Evolutionary conservation across 805 yeast species (phyloP).

Genomic region (Yarrowia porcina): DNA sequence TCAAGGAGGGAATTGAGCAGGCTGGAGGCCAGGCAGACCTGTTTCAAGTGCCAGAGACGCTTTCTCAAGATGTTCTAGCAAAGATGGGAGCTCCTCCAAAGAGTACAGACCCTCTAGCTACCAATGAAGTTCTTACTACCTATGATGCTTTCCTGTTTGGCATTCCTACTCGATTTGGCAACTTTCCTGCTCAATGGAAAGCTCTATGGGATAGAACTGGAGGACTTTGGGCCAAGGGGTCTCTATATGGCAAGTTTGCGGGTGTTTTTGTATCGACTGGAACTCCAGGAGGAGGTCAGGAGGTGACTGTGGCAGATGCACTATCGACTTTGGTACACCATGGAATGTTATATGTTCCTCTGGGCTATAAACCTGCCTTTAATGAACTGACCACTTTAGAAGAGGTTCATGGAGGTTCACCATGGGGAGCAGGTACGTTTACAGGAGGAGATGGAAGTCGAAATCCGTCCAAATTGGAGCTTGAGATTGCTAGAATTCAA

Average conservation of each 20-base stretch:
- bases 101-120: slow-evolving; percentile 45
- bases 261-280: slow-evolving; percentile 72
- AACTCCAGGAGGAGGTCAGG: slow-evolving; percentile 76
- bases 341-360: slow-evolving; percentile 72
- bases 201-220: slow-evolving; percentile 77
- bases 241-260: slow-evolving; percentile 66
- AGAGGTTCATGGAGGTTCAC: slow-evolving; percentile 75
- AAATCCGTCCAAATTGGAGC: slow-evolving; percentile 60
- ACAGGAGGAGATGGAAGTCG: slow-evolving; percentile 78
- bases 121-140: slow-evolving; percentile 50
- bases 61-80: slow-evolving; percentile 55
- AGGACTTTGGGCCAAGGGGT: slow-evolving; percentile 69
- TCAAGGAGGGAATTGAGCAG: slow-evolving; percentile 63
- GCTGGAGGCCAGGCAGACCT: slow-evolving; percentile 70
- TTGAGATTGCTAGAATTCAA: slow-evolving; percentile 60
- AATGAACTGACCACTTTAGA: slow-evolving; percentile 52
- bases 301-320: slow-evolving; percentile 56
- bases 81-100: slow-evolving; percentile 61
- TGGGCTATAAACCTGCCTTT: slow-evolving; percentile 64
- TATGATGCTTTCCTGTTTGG: slow-evolving; percentile 78
- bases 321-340: slow-evolving; percentile 66
- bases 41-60: slow-evolving; percentile 78
- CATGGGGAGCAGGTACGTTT: slow-evolving; percentile 84
- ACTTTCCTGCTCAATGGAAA: slow-evolving; percentile 70
- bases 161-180: slow-evolving; percentile 76